A percentile compares a stretch with the other conserved stretches of the same genome.
Evolutionary conservation across 352 stramenopile genomes (phyloP).

Genomic region (Pythium sukuiense): DNA sequence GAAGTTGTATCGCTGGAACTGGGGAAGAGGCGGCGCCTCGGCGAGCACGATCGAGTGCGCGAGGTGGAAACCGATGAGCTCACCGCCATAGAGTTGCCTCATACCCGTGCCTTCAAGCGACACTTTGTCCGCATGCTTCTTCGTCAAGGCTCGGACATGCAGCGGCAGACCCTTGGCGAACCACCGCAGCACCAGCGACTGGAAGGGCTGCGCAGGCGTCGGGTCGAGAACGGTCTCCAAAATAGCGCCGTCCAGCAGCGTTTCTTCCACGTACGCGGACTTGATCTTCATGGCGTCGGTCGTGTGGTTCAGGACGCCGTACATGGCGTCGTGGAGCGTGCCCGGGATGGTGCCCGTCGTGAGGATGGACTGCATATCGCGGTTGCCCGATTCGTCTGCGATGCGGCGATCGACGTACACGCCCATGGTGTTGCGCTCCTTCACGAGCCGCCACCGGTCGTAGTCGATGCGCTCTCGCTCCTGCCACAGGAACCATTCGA

Average conservation of each 20-base stretch:
- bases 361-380: conserved; percentile 17
- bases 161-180: conserved; percentile 46
- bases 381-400: conserved; percentile 16
- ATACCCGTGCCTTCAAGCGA: conserved; percentile 57
- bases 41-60: conserved; percentile 59
- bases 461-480: conserved; percentile 34
- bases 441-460: conserved; percentile 44
- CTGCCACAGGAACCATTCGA: conserved; percentile 41
- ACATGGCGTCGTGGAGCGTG: conserved; percentile 58
- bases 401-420: conserved; percentile 43
- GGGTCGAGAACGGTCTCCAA: conserved; percentile 43
- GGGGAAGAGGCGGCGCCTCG: conserved; percentile 37
- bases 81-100: conserved; percentile 35
- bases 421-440: conserved; percentile 38
- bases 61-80: conserved; percentile 57
- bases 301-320: conserved; percentile 40
- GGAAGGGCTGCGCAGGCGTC: conserved; percentile 44
- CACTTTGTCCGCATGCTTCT: conserved; percentile 51
- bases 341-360: conserved; percentile 40
- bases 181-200: conserved; percentile 57
- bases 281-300: conserved; percentile 51
- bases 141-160: conserved; percentile 34
- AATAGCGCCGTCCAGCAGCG: conserved; percentile 43
- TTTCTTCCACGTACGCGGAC: conserved; percentile 44
- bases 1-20: conserved; percentile 45